Base-by-base conservation (phyloP, 2,329 filamentous ascomycete genomes). In the Colletotrichum incanum region DNA sequence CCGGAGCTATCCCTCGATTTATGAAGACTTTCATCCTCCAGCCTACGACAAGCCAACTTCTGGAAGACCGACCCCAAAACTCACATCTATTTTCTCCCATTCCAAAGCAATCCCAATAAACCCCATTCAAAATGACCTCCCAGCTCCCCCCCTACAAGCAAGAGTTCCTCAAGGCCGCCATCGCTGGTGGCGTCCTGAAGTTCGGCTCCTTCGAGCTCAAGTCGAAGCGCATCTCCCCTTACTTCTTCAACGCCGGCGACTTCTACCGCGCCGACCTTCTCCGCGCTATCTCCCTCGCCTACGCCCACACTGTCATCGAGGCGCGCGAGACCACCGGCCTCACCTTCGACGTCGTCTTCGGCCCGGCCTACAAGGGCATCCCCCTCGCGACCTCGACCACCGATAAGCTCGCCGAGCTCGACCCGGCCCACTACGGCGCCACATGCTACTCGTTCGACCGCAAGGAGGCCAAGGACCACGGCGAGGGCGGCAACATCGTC, bases 231-330 rank as follows among this genome's bases (percentile, higher is more conserved):
- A 88, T 87, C 78, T 98, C 95, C 16, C 96, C 96, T 52, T 98
- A 98, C 89, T 98, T 98, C 88, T 97, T 98, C 91, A 98, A 98
- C 83, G 95, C 95, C 58, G 95, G 95, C 72, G 91, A 94, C 78
- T 97, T 98, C 84, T 94, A 96, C 87, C 92, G 92, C 64, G 93
- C 93, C 28, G 88, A 92, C 74, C 90, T 98, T 39, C 90, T 97
- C 74, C 89, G 89, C 74, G 91, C 94, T 68, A 93, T 98, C 76
- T 90, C 93, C 64, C 89, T 91, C 50, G 95, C 96, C 71, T 98
- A 96, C 83, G 96, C 96, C 54, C 83, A 88, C 75, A 87, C 90
- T 68, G 90, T 93, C 77, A 84, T 86, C 74, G 82, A 87, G 60
- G 84, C 86, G 26, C 82, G 84, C 76, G 76, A 81, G 55, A 78